Percentiles rank a stretch among this genome's conserved stretches.
Conservation (phyloP, 345 rosid genomes). For the Limnanthes douglasii region DNA sequence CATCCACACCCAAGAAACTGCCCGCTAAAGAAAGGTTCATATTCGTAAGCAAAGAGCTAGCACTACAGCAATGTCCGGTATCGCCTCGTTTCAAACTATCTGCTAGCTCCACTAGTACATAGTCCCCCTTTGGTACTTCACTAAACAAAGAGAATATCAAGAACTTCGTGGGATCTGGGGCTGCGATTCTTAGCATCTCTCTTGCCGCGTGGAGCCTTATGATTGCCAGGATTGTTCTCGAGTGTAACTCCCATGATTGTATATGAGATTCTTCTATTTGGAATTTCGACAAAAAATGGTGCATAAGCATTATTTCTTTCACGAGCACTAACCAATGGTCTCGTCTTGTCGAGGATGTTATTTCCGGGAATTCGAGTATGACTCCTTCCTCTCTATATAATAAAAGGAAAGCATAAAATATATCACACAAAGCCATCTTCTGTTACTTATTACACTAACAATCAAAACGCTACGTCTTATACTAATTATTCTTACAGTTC, state of each 20-base stretch:
- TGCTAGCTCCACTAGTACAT: conserved; percentile 56
- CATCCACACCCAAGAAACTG: conserved; percentile 13
- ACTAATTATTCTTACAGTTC: conserved; percentile 44
- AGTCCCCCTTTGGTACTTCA: conserved; percentile 83
- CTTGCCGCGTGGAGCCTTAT: conserved; percentile 86
- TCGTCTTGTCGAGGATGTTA: conserved; percentile 90
- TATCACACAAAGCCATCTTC: neutral
- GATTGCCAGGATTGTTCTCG: conserved; percentile 64
- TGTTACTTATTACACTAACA: neutral
- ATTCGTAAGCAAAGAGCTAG: conserved; percentile 54
- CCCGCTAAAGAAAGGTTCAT: conserved; percentile 30
- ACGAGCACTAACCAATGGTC: conserved; percentile 75
- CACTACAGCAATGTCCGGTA: conserved; percentile 36
- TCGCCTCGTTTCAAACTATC: conserved; percentile 36
- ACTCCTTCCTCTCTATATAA: conserved; percentile 50
- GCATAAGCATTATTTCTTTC: conserved; percentile 60
- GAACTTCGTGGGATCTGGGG: conserved; percentile 69
- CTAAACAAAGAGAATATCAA: conserved; percentile 67
- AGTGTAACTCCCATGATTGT: conserved; percentile 71
- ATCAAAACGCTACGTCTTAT: neutral
- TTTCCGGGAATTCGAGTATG: conserved; percentile 84
- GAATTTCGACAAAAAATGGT: conserved; percentile 40
- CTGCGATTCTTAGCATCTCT: conserved; percentile 67
- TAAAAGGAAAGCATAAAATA: neutral
- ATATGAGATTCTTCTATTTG: conserved; percentile 29